These are phyloP conservation scores for Psilocybe sp. DNA, from an alignment of 768 basidiomycete genomes.

Conservation along the genomic window DNA sequence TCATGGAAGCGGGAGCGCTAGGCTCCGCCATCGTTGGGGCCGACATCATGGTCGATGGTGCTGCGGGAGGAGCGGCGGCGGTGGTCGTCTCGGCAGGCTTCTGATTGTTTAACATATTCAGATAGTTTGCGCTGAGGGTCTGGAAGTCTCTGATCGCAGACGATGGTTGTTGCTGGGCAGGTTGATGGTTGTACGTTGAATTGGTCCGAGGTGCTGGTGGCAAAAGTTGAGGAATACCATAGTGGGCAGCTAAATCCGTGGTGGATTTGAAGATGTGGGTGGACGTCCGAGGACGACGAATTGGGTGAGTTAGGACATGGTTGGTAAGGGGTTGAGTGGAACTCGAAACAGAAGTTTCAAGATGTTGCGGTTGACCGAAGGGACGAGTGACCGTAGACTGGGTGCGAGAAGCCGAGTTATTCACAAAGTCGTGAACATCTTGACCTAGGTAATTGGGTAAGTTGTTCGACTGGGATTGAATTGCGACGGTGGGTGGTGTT, in stretches of 20 bases:
- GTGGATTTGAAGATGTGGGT: slow-evolving; percentile 60
- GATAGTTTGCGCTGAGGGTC: slow-evolving; percentile 57
- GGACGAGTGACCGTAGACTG: slow-evolving; percentile 38
- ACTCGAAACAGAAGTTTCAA: slow-evolving; percentile 62
- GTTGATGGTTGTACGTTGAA: slow-evolving; percentile 45
- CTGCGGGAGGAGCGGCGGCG: slow-evolving; percentile 27
- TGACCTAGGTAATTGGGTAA: slow-evolving; percentile 33
- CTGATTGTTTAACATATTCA: slow-evolving; percentile 59
- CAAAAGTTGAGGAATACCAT: slow-evolving; percentile 74
- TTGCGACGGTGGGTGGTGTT: slow-evolving; percentile 41
- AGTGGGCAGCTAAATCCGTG: slow-evolving; percentile 69
- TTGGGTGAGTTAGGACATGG: slow-evolving; percentile 57
- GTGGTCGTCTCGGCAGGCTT: slow-evolving; percentile 38
- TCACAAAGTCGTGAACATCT: slow-evolving; percentile 48
- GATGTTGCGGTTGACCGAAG: slow-evolving; percentile 34
- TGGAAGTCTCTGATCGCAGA: slow-evolving; percentile 40
- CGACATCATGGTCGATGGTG: slow-evolving; percentile 17
- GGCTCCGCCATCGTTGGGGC: slow-evolving; percentile 15
- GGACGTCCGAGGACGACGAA: slow-evolving; percentile 67
- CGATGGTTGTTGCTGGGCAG: slow-evolving; percentile 28
- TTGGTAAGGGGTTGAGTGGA: slow-evolving; percentile 33
- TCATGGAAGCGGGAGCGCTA: slow-evolving; percentile 15
- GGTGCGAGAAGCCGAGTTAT: slow-evolving; percentile 40
- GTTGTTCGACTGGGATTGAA: slow-evolving; percentile 42
- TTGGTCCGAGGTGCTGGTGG: slow-evolving; percentile 65